phyloP scores from a whole-genome alignment of 768 basidiomycete species.

The Russula emetica region DNA sequence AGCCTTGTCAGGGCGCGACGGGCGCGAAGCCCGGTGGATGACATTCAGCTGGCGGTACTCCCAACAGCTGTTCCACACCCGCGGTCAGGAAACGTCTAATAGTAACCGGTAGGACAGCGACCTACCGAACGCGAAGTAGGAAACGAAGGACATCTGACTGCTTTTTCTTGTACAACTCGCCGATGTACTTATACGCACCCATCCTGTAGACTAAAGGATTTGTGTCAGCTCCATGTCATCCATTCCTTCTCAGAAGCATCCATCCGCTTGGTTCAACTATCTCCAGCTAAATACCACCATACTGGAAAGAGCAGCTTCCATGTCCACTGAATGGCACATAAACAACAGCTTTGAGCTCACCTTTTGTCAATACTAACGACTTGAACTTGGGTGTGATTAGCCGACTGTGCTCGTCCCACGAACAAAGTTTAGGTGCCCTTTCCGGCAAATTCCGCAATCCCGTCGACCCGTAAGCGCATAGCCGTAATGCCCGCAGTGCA shows the following conservation, averaged over 20 bases:
- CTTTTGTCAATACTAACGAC: constrained; percentile 34
- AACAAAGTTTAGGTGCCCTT: constrained; percentile 9
- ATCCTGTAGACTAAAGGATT: constrained; percentile 51
- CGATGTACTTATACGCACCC: constrained; percentile 95
- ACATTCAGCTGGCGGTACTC: constrained; percentile 98
- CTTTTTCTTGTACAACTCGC: constrained; percentile 98
- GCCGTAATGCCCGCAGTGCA: too few species aligned
- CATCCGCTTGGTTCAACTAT: constrained; percentile 30
- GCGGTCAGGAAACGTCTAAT: constrained; percentile 14
- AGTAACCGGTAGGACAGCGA: constrained; percentile 15
- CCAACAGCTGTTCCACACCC: constrained; percentile 69
- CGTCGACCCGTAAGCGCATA: neutral
- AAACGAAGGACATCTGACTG: constrained; percentile 97
- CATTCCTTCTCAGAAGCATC: constrained; percentile 29
- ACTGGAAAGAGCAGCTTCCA: constrained; percentile 1
- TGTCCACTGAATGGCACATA: constrained; percentile 2
- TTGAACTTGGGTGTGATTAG: constrained; percentile 29
- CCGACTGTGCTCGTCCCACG: neutral
- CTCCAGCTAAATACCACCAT: constrained; percentile 3
- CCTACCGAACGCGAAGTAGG: constrained; percentile 91
- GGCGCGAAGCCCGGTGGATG: constrained; percentile 96
- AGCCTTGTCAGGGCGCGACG: constrained; percentile 98
- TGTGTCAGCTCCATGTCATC: constrained; percentile 27
- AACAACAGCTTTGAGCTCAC: constrained; percentile 29
- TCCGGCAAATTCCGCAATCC: constrained; percentile 16